Conservation (phyloP, 2,329 filamentous ascomycete genomes). For the Xylaria sp. region DNA sequence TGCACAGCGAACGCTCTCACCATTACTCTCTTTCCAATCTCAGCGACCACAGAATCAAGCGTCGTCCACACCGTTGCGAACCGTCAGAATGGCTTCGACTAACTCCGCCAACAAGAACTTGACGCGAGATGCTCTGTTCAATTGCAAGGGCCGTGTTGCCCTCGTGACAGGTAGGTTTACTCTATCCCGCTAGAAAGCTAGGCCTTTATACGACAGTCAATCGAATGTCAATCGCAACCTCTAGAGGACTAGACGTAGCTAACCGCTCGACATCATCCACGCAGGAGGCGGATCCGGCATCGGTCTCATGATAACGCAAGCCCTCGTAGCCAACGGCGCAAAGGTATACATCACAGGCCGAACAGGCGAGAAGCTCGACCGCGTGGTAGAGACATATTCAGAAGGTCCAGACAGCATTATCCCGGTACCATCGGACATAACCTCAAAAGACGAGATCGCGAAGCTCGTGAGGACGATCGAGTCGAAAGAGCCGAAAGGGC, state of each 20-base stretch:
- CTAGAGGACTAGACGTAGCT: background rate
- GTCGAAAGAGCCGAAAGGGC: constrained; percentile 62
- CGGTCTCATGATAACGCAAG: constrained; percentile 75
- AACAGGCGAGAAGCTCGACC: constrained; percentile 70
- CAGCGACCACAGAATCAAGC: constrained; percentile 1
- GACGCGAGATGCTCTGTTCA: constrained; percentile 54
- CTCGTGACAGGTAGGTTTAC: constrained; percentile 56
- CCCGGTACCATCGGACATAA: constrained; percentile 70
- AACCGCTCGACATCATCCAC: background rate
- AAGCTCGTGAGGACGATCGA: constrained; percentile 68
- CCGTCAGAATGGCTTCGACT: constrained; percentile 45
- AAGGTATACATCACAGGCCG: constrained; percentile 78
- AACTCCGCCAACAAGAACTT: constrained; percentile 48
- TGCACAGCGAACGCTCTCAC: background rate
- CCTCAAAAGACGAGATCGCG: constrained; percentile 68
- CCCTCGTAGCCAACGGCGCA: constrained; percentile 73
- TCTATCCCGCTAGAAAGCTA: background rate
- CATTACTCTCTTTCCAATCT: constrained; percentile 11
- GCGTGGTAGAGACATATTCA: constrained; percentile 67
- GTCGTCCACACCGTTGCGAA: constrained; percentile 1
- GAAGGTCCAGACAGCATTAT: constrained; percentile 67
- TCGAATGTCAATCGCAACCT: background rate
- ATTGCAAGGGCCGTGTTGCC: constrained; percentile 57
- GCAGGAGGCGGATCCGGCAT: constrained; percentile 70
- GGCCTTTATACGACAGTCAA: background rate